Percentiles rank a stretch among this genome's conserved stretches.
Conservation (phyloP, 2,329 filamentous ascomycete species). For the Sodiomyces alkalinus region DNA sequence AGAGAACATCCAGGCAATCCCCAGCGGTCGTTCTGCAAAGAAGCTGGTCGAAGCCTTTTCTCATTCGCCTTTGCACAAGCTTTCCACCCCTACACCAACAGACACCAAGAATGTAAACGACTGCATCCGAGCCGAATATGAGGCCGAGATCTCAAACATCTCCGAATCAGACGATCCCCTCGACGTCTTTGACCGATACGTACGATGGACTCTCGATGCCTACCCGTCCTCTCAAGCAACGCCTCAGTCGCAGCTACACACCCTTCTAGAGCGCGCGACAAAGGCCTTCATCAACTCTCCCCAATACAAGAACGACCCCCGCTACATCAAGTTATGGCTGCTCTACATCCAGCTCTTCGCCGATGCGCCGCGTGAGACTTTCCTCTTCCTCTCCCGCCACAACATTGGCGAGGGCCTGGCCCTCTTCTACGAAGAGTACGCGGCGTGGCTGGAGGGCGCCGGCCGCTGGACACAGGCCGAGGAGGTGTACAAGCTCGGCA, state of each 20-base stretch:
- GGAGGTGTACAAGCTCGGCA: conserved; percentile 81
- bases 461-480: conserved; percentile 82
- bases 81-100: conserved; percentile 49
- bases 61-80: conserved; percentile 41
- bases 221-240: conserved; percentile 92
- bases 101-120: conserved; percentile 67
- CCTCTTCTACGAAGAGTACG: conserved; percentile 94
- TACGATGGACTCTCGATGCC: conserved; percentile 89
- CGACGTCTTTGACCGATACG: conserved; percentile 90
- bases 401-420: conserved; percentile 75
- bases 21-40: conserved; percentile 73
- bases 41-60: conserved; percentile 76
- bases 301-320: conserved; percentile 89
- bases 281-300: conserved; percentile 71
- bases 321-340: conserved; percentile 88
- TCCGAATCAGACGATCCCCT: conserved; percentile 88
- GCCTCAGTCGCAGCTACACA: conserved; percentile 75
- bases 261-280: conserved; percentile 81
- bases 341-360: conserved; percentile 89
- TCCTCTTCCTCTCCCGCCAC: conserved; percentile 80
- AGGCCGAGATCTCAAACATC: conserved; percentile 64
- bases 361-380: conserved; percentile 84
- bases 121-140: conserved; percentile 67
- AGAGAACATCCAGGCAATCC: conserved; percentile 92
- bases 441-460: conserved; percentile 75